These are phyloP conservation scores for Magnolia changhungtana DNA, from an alignment of 164 flowering plant genomes.

Conservation along the genomic window DNA sequence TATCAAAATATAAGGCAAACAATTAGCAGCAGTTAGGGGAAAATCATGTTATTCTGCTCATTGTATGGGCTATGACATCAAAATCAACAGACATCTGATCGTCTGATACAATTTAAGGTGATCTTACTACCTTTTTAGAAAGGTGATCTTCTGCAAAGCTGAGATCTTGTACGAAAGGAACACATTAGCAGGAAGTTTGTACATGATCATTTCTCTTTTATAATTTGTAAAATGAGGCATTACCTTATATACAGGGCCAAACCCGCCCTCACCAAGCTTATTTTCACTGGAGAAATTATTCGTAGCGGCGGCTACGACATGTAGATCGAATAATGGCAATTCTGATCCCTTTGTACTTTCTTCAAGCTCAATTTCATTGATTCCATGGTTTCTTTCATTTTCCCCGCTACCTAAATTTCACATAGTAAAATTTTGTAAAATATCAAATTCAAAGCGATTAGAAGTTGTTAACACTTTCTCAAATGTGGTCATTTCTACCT, in stretches of 20 bases:
- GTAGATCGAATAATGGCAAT: not conserved
- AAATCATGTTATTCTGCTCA: no score
- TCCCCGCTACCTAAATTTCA: conserved; percentile 20
- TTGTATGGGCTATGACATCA: no score
- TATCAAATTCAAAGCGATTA: conserved; percentile 21
- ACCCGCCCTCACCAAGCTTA: conserved; percentile 12
- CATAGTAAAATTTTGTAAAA: conserved; percentile 16
- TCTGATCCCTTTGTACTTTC: not conserved
- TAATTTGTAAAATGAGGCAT: not conserved
- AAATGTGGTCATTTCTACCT: conserved; percentile 6
- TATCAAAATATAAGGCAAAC: no score
- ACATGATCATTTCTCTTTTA: not conserved
- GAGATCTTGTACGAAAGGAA: not conserved
- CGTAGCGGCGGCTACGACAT: not conserved
- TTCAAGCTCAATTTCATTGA: conserved; percentile 19
- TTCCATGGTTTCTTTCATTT: not conserved
- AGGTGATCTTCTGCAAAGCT: no score
- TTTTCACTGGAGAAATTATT: conserved; percentile 6
- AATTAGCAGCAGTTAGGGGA: no score
- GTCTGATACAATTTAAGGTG: no score
- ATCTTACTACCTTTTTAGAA: no score
- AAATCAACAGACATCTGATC: no score
- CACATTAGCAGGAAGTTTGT: not conserved
- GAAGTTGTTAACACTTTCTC: conserved; percentile 18
- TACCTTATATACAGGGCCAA: conserved; percentile 13